A percentile compares a stretch with the other conserved stretches of the same genome.
Evolutionary conservation across 768 basidiomycete species (phyloP).

Genomic region (Tricholoma matsutake): DNA sequence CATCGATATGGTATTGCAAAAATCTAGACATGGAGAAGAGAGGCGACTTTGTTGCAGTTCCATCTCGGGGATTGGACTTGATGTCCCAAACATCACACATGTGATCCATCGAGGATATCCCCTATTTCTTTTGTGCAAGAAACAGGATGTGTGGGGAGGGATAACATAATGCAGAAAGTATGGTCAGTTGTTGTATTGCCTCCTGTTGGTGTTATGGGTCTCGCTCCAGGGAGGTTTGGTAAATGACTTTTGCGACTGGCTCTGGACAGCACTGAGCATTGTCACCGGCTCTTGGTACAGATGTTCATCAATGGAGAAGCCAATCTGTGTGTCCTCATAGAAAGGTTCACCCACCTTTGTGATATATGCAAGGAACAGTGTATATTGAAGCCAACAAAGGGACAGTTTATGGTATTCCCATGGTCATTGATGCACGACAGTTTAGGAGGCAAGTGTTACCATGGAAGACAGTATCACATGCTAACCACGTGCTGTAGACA

Average conservation of each 20-base stretch:
- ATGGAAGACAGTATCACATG: too few relatives aligned
- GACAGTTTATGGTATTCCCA: too few relatives aligned
- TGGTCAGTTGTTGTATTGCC: neutral
- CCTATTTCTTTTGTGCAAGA: neutral
- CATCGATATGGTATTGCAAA: neutral
- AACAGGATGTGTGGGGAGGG: neutral
- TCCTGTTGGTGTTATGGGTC: neutral
- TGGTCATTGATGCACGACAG: too few relatives aligned
- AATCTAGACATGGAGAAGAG: neutral
- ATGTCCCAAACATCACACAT: neutral
- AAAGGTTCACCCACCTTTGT: neutral
- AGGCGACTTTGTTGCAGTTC: neutral
- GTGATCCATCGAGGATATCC: neutral
- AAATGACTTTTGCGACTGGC: neutral
- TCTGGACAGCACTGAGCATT: neutral
- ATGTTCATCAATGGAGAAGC: conserved; percentile 1
- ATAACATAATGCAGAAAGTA: neutral
- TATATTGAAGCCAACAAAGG: neutral
- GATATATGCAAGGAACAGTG: neutral
- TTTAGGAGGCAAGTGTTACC: too few relatives aligned
- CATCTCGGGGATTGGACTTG: neutral
- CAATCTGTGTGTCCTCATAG: neutral
- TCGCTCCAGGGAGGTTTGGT: too few relatives aligned
- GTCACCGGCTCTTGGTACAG: neutral
- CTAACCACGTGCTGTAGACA: too few relatives aligned